Evolutionary conservation across 2,329 filamentous ascomycete species (phyloP).

Genomic region (Hypoxylon rubiginosum): DNA sequence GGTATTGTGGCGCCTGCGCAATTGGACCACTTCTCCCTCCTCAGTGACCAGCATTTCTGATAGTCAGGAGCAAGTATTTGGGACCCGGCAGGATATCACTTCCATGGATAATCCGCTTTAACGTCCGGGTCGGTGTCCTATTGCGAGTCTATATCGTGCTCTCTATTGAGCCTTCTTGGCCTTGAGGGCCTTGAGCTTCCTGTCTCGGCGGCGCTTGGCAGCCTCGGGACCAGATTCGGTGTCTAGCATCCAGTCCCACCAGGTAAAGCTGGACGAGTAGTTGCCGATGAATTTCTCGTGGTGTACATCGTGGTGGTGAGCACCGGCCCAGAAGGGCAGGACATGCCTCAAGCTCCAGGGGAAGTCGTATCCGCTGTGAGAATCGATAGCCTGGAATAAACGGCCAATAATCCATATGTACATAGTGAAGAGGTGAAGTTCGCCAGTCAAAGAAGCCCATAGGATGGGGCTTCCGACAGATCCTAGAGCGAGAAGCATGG

Average conservation of each 20-base stretch:
- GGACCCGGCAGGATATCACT: slow-evolving; percentile 14
- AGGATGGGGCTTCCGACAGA: slow-evolving; percentile 85
- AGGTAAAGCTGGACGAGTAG: slow-evolving; percentile 97
- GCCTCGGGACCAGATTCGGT: slow-evolving; percentile 94
- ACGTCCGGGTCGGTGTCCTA: slow-evolving; percentile 13
- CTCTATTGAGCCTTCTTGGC: slow-evolving; percentile 77
- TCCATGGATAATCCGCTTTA: slow-evolving; percentile 10
- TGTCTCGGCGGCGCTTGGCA: slow-evolving; percentile 84
- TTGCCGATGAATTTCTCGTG: slow-evolving; percentile 99
- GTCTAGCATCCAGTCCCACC: slow-evolving; percentile 97
- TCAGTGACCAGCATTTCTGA: slow-evolving; percentile 39
- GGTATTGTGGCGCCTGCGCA: slow-evolving; percentile 14
- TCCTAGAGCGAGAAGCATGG: slow-evolving; percentile 92
- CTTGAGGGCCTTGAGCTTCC: slow-evolving; percentile 75
- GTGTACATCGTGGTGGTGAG: slow-evolving; percentile 95
- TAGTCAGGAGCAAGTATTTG: slow-evolving; percentile 24
- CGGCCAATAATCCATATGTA: slow-evolving; percentile 95
- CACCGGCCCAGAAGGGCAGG: slow-evolving; percentile 97
- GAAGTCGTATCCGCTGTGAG: slow-evolving; percentile 98
- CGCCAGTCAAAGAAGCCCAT: slow-evolving; percentile 84
- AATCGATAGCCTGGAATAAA: slow-evolving; percentile 97
- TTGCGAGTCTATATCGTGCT: slow-evolving; percentile 2
- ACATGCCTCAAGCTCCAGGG: slow-evolving; percentile 97
- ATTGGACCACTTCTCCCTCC: slow-evolving; percentile 25
- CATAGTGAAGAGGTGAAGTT: slow-evolving; percentile 97